Base-by-base conservation (phyloP, 192 early-diverging fungal genomes). In the Dissophora globulifera region DNA sequence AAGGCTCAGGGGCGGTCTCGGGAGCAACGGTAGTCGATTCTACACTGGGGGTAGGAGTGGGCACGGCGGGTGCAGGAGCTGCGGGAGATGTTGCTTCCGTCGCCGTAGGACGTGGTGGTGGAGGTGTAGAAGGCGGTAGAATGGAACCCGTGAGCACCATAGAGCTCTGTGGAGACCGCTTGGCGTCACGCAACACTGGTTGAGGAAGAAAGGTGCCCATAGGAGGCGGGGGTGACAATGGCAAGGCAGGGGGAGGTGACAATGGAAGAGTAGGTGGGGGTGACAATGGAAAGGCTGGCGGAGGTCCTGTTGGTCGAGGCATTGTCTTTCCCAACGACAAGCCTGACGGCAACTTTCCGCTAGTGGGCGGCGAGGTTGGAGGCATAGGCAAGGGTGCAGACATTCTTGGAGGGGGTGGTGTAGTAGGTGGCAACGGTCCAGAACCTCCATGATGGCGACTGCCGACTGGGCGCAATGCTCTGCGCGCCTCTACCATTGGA, bases 171-270 rank as follows among this genome's bases (percentile, higher is more conserved):
- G 69, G 53, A 1, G 59, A 62, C 33, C 69, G 40, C 16, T 52
- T 46, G 20, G 56, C 56, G 27, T 71, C 69, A 4, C 59, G 62
- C 20, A n/a, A n/a, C n/a, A n/a, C n/a, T n/a, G n/a, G n/a, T n/a
- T n/a, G n/a, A n/a, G n/a, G n/a, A n/a, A n/a, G n/a, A n/a, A n/a
- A n/a, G n/a, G n/a, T n/a, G n/a, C n/a, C n/a, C n/a, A n/a, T n/a
- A n/a, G n/a, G n/a, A n/a, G n/a, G n/a, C n/a, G n/a, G n/a, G n/a
- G n/a, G n/a, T n/a, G n/a, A n/a, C n/a, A n/a, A n/a, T n/a, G n/a
- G n/a, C n/a, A n/a, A n/a, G n/a, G n/a, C n/a, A n/a, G n/a, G n/a
- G n/a, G n/a, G n/a, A n/a, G n/a, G n/a, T n/a, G n/a, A n/a, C n/a
- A n/a, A n/a, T n/a, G n/a, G n/a, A n/a, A n/a, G n/a, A n/a, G n/a